phyloP scores from a whole-genome alignment of 2,329 filamentous ascomycete species.

The Colletotrichum spaethianum region DNA sequence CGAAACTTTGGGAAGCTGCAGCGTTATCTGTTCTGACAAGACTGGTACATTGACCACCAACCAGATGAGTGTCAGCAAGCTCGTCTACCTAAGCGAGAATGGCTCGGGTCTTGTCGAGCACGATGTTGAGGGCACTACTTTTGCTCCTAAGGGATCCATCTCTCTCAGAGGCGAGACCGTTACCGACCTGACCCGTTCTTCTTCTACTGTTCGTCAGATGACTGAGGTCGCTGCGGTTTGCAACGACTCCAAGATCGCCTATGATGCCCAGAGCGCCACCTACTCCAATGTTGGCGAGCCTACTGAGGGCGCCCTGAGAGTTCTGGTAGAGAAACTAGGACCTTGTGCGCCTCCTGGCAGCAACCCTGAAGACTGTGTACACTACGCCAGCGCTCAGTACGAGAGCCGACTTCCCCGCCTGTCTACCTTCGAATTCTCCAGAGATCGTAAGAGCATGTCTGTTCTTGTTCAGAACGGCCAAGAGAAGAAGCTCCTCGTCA shows the following conservation, averaged over 20 bases:
- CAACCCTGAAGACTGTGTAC: constrained; percentile 75
- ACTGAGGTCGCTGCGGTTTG: constrained; percentile 81
- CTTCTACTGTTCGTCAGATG: constrained; percentile 85
- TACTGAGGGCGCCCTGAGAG: constrained; percentile 93
- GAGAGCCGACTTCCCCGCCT: constrained; percentile 82
- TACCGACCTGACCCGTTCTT: constrained; percentile 77
- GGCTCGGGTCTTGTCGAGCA: constrained; percentile 86
- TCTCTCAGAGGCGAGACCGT: constrained; percentile 77
- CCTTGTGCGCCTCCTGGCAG: constrained; percentile 75
- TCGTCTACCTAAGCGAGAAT: constrained; percentile 84
- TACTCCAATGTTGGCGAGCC: constrained; percentile 93
- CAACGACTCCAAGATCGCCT: constrained; percentile 88
- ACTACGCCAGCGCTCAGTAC: constrained; percentile 88
- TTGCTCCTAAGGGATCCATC: constrained; percentile 85
- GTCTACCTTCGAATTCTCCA: constrained; percentile 95
- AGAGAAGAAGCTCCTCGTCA: constrained; percentile 88
- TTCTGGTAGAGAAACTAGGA: constrained; percentile 94
- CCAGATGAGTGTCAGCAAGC: constrained; percentile 98
- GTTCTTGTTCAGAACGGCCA: constrained; percentile 83
- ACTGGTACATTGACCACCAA: constrained; percentile 98
- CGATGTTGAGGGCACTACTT: constrained; percentile 93
- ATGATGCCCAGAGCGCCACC: constrained; percentile 80
- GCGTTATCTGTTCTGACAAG: constrained; percentile 99
- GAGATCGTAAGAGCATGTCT: constrained; percentile 99
- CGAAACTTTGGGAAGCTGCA: constrained; percentile 98